Conservation (phyloP, 192 early-diverging fungal genomes). For the Gonapodya sp. region DNA sequence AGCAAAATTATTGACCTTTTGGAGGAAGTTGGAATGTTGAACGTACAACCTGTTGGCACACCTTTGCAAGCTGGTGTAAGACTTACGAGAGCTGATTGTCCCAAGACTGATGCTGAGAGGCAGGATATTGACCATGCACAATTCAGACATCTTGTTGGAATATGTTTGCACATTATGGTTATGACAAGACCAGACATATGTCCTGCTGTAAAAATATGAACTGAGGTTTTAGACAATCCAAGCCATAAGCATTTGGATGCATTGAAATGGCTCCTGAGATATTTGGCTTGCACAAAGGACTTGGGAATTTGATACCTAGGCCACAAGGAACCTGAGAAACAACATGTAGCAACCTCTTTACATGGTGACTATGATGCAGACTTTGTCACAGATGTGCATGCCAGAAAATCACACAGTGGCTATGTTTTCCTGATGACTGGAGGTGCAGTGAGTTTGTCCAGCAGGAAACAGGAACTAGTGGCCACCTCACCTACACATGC, state of each 20-base stretch:
- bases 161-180: background rate
- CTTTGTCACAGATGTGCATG: background rate
- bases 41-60: background rate
- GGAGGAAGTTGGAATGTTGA: background rate
- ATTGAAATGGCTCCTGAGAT: background rate
- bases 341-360: background rate
- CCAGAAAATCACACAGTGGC: background rate
- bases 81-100: background rate
- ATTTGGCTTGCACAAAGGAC: background rate
- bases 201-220: background rate
- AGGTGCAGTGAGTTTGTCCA: background rate
- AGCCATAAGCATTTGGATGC: background rate
- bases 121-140: background rate
- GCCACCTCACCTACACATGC: background rate
- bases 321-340: background rate
- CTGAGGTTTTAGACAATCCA: background rate
- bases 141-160: background rate
- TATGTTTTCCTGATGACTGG: background rate
- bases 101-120: background rate
- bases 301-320: background rate
- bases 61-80: background rate
- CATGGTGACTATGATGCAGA: background rate
- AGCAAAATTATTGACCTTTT: background rate
- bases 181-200: background rate
- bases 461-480: background rate